phyloP scores from a whole-genome alignment of 305 asterid genomes.

The Withania somnifera region DNA sequence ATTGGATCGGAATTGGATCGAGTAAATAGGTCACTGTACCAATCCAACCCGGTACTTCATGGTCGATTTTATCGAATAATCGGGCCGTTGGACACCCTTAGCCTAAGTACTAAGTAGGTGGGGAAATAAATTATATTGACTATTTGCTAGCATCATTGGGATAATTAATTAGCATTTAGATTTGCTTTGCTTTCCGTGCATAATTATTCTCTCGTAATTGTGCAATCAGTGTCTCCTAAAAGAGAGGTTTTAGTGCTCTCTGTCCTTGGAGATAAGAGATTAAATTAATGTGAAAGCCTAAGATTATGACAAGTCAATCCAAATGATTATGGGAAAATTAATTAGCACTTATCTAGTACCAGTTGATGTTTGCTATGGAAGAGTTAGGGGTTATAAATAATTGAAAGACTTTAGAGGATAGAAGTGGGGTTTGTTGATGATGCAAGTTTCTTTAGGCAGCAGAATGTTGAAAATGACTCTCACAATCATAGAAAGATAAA shows the following conservation, averaged over 20 bases:
- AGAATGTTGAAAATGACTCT: constrained; percentile 52
- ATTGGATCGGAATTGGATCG: too few species aligned
- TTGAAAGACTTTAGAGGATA: background rate
- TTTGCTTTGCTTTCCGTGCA: constrained; percentile 11
- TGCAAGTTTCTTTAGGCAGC: constrained; percentile 30
- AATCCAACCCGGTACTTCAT: too few species aligned
- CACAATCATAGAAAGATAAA: constrained; percentile 56
- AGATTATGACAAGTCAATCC: background rate
- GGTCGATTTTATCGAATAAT: too few species aligned
- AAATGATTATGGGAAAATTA: background rate
- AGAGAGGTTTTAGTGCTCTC: background rate
- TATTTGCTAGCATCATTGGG: background rate
- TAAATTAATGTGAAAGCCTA: background rate
- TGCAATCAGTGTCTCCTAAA: background rate
- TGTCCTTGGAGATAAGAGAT: background rate
- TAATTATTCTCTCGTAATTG: constrained; percentile 13
- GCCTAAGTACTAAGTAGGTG: too few species aligned
- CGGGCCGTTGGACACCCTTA: too few species aligned
- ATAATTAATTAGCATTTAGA: background rate
- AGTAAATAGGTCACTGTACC: too few species aligned
- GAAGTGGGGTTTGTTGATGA: constrained; percentile 30
- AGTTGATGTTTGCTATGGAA: background rate
- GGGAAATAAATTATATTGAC: background rate
- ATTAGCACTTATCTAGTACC: background rate
- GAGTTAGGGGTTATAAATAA: background rate